Evolutionary conservation across 345 rosid species (phyloP), one percentile per base, ranked within the genome.

Genomic region (Populus euphratica): DNA sequence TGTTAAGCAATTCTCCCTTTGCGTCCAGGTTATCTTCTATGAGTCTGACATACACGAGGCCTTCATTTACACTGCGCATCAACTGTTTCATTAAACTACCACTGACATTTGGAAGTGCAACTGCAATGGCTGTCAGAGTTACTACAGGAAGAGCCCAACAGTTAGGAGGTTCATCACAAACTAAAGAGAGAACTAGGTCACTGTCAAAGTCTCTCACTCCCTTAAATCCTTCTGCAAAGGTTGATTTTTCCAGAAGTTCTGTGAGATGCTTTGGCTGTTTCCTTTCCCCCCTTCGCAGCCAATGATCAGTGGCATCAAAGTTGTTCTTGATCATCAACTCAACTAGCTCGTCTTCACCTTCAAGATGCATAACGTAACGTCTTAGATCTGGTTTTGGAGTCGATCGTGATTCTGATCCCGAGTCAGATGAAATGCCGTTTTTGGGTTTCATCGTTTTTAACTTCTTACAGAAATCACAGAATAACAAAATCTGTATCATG

Each of bases 101-200:
- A 41, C 87, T 76, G 31, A 90, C 80, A 50, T 85, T 49, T 16
- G 97, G 93, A 76, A 90, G 88, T 63, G 97, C 83, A 18, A 88
- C 75, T 23, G 89, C 98, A 49, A 95, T 86, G 83, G 89, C 87
- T 68, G 93, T 81, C n/a, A 95, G 81, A 70, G 97, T 93, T 59
- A 83, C 96, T 10, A 95, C 52, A 5, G 97, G 89, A 70, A 95
- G 98, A n/a, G 93, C 83, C 99, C 97, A 95, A 72, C 92, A 87
- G 64, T 89, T 87, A 1, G 91, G 92, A 70, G 98, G 98, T 72
- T 90, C 91, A 35, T 80, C 89, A 61, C 72, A 31, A 29, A 84
- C 89, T 39, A 95, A 79, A 66, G 87, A 79, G 63, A 81, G 86
- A 74, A 94, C 85, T 11, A 80, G 68, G 79, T 75, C 67, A 69